Base-by-base conservation (phyloP, 2,329 filamentous ascomycete genomes). In the Talaromyces sp. region DNA sequence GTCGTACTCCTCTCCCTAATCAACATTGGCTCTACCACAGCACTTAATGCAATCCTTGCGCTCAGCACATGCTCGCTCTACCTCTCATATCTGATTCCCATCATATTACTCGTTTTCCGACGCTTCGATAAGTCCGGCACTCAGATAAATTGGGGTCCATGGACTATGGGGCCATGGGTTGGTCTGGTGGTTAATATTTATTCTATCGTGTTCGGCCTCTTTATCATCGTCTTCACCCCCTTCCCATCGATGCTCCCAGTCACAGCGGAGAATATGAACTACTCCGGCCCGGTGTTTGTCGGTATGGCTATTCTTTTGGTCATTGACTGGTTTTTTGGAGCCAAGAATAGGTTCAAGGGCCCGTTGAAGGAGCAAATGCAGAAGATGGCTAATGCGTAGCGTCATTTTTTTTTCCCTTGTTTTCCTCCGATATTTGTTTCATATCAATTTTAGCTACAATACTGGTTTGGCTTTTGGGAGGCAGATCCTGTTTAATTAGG, bases 11-110 rank as follows among this genome's bases (percentile, higher is more conserved):
- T 81, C 11, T 72, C 76, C 22, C 68, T 78, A 4, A 73, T 81
- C 57, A 80, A 80, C 57, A 73, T 82, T 60, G 78, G 76, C 13
- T 75, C 73, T 19, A 73, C 72, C 10, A 73, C 76, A 2, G 79
- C 79, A 1, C 75, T 81, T 19, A 73, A 72, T 19, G 79, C 78
- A 8, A 76, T 81, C 37, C 73, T 77, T 11, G 73, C 78, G 2
- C 71, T 82, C 24, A 75, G 75, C 19, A 76, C 75, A 33, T 70
- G 78, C 41, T 72, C 74, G 6, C 70, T 80, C n/a, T 77, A 76
- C 64, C 68, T 75, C 4, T 80, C 76, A 13, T 80, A 80, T 67
- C 70, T 79, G 22, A 77, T 80, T 37, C 75, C 78, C 8, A 77
- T 80, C 56, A 67, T 62, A 57, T 72, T 73, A 60, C 75, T 79